phyloP scores from a whole-genome alignment of 2,329 filamentous ascomycete genomes.

The Colletotrichum tamarilloi region DNA sequence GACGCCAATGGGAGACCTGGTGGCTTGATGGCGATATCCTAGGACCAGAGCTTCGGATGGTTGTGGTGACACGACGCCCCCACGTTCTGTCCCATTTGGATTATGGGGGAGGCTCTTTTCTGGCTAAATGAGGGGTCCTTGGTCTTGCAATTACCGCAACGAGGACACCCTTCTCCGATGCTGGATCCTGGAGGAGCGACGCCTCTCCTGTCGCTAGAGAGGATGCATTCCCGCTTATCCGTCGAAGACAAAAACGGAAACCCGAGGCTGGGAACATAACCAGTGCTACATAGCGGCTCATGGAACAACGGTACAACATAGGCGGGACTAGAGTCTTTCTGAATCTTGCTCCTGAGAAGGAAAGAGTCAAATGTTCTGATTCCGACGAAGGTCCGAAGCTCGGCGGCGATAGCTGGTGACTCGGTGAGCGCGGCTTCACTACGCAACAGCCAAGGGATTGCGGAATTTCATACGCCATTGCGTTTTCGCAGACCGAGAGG shows the following conservation, averaged over 20 bases:
- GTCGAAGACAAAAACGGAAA: neutral
- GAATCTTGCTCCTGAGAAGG: too few species aligned
- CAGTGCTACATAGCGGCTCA: neutral
- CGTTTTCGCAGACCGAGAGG: slow-evolving; percentile 21
- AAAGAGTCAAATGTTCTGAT: neutral
- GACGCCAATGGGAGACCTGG: slow-evolving; percentile 3
- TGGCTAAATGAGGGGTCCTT: slow-evolving; percentile 12
- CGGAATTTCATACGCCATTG: neutral
- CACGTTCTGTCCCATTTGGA: slow-evolving; percentile 22
- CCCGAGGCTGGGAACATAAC: neutral
- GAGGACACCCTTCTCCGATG: slow-evolving; percentile 5
- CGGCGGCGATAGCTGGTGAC: neutral
- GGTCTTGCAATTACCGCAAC: slow-evolving; percentile 8
- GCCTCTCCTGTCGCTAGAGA: neutral
- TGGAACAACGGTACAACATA: neutral
- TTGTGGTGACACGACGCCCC: slow-evolving; percentile 22
- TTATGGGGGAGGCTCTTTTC: slow-evolving; percentile 1
- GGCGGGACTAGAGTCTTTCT: neutral
- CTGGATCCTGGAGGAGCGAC: neutral
- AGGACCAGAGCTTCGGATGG: neutral
- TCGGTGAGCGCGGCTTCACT: neutral
- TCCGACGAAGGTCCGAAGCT: neutral
- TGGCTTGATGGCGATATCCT: slow-evolving; percentile 16
- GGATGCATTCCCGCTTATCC: slow-evolving; percentile 35
- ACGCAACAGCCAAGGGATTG: neutral